Evolutionary conservation across 2,329 filamentous ascomycete species (phyloP).

Genomic region (Emmonsiellopsis sp.): DNA sequence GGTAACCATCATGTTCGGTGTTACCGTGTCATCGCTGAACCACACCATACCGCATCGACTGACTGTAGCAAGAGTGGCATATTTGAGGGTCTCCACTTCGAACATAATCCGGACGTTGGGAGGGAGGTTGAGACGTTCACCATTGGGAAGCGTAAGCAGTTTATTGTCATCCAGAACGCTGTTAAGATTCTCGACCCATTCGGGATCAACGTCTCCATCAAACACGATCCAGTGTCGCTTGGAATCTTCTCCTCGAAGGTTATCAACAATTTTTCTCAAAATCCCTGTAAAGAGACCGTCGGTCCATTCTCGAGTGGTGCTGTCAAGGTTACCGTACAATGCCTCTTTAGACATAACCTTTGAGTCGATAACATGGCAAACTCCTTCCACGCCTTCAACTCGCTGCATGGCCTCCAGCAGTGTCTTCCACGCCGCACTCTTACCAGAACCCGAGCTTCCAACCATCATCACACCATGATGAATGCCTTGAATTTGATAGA

Average conservation of each 20-base stretch:
- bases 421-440: slow-evolving; percentile 90
- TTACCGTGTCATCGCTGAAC: slow-evolving; percentile 98
- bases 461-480: slow-evolving; percentile 99
- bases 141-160: slow-evolving; percentile 89
- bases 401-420: slow-evolving; percentile 84
- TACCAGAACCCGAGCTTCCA: slow-evolving; percentile 92
- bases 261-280: slow-evolving; percentile 95
- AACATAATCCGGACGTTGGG: slow-evolving; percentile 99
- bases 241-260: slow-evolving; percentile 88
- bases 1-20: slow-evolving; percentile 80
- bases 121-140: slow-evolving; percentile 91
- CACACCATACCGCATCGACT: slow-evolving; percentile 99
- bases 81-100: slow-evolving; percentile 95
- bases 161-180: slow-evolving; percentile 99
- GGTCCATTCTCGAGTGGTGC: slow-evolving; percentile 96
- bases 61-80: slow-evolving; percentile 96
- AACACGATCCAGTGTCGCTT: slow-evolving; percentile 99
- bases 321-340: slow-evolving; percentile 89
- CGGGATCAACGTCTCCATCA: slow-evolving; percentile 95
- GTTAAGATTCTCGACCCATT: slow-evolving; percentile 99
- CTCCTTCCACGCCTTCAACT: slow-evolving; percentile 84
- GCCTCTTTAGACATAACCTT: slow-evolving; percentile 99
- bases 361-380: slow-evolving; percentile 95
- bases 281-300: slow-evolving; percentile 98
- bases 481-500: slow-evolving; percentile 95